phyloP scores from a whole-genome alignment of 176 grass and related monocot species.

The Microstegium vimineum region DNA sequence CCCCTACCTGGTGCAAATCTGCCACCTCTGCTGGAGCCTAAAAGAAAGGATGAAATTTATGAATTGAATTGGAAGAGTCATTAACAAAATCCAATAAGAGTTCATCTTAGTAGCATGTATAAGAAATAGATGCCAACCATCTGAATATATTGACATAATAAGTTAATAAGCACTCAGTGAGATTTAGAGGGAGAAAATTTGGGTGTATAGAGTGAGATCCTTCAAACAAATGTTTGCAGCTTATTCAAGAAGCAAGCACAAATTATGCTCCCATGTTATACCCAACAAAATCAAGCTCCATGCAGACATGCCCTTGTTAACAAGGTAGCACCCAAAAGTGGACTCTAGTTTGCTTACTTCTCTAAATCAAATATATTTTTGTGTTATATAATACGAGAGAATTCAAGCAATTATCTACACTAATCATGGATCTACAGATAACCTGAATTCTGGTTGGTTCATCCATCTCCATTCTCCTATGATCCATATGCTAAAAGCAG shows the following conservation, averaged over 20 bases:
- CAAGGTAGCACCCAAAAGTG: not conserved
- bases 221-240: not conserved
- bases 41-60: not conserved
- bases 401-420: not conserved
- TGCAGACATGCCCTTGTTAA: not conserved
- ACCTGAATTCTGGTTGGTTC: not conserved
- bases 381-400: not conserved
- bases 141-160: not conserved
- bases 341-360: not conserved
- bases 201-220: not conserved
- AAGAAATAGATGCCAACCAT: not conserved
- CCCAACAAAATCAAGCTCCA: not conserved
- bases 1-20: slow-evolving; percentile 65
- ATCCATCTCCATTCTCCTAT: not conserved
- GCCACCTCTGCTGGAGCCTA: slow-evolving; percentile 56
- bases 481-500: not conserved
- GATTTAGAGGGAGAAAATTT: not conserved
- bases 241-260: not conserved
- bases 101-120: not conserved
- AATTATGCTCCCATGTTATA: not conserved
- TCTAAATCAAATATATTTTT: not conserved
- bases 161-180: not conserved
- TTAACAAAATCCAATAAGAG: not conserved
- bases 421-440: not conserved
- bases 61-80: not conserved